Base-by-base conservation (phyloP, 2,329 filamentous ascomycete species). In the Alternaria tenuissima region DNA sequence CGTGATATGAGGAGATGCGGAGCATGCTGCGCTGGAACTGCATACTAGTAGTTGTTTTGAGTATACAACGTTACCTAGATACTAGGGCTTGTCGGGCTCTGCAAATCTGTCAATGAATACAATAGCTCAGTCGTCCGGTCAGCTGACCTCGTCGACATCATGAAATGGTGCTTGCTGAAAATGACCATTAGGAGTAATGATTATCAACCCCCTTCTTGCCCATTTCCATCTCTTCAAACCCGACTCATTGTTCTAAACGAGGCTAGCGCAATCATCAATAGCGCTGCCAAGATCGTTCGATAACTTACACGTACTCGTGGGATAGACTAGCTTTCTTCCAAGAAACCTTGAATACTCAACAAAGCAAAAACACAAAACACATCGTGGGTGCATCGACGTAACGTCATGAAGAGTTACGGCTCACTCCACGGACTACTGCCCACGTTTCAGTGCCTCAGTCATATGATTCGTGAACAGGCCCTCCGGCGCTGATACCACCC, bases 1-100 rank as follows among this genome's bases (percentile, higher is more conserved):
- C 66, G 5, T 53, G 61, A 41, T 64, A 64, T 28, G 57, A 63
- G 22, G 63, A 68, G 58, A 66, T 68, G 67, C 42, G 58, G 36
- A 36, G 16, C 18, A 48, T 34, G 30, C 46, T 32, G 46, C 20
- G 46, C 30, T 32, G 32, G 30, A 36, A 24, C 20, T 34, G 30
- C 30, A 48, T 36, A 7, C 14, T 34, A 34, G 11, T 34, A 32
- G 32, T 36, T 7, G 14, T 34, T 3, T 48, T 8, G 14, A 34
- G 30, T 22, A 48, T 48, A 34, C 30, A 28, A 34, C 34, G 30
- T 24, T 24, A 24, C 0, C 24, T 24, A 24, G 24, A 14, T 22
- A 41, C 9, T 41, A 5, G 38, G 18, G 38, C 5, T 6, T 22
- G 38, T 41, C 2, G 7, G 9, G 8, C 38, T 39, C 14, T 18